Percentiles rank a stretch among this genome's conserved stretches.
Evolutionary conservation across 495 filamentous ascomycete species (phyloP).

Genomic region (Oleoguttula mirabilis): DNA sequence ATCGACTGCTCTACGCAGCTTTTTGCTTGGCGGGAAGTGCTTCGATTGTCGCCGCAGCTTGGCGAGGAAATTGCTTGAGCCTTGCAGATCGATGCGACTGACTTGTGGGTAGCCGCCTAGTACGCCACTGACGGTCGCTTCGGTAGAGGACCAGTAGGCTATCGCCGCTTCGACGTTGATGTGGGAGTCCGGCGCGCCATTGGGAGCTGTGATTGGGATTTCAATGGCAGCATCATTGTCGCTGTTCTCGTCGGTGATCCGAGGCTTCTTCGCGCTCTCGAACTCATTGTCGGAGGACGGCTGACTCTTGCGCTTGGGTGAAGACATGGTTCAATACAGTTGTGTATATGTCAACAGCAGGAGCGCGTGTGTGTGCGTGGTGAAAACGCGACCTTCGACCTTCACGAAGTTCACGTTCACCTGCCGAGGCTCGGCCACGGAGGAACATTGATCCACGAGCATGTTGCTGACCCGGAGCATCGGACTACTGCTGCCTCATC

Average conservation of each 20-base stretch:
- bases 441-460: too few relatives aligned
- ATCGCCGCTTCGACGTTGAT: constrained; percentile 40
- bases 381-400: too few relatives aligned
- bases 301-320: neutral
- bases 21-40: constrained; percentile 14
- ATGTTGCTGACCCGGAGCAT: too few relatives aligned
- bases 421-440: too few relatives aligned
- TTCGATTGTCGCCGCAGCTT: constrained; percentile 48
- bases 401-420: too few relatives aligned
- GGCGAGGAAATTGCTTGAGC: constrained; percentile 61
- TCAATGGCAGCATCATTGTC: neutral
- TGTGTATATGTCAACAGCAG: too few relatives aligned
- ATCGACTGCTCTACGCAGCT: constrained; percentile 39
- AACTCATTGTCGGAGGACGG: neutral
- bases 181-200: constrained; percentile 31
- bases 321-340: too few relatives aligned
- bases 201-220: constrained; percentile 1
- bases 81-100: constrained; percentile 62
- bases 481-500: too few relatives aligned
- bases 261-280: neutral
- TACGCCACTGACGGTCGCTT: constrained; percentile 67
- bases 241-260: neutral
- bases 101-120: constrained; percentile 70
- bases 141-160: constrained; percentile 63
- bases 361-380: too few relatives aligned